Conservation (phyloP, 495 filamentous ascomycete genomes). For the Geopyxis carbonaria region DNA sequence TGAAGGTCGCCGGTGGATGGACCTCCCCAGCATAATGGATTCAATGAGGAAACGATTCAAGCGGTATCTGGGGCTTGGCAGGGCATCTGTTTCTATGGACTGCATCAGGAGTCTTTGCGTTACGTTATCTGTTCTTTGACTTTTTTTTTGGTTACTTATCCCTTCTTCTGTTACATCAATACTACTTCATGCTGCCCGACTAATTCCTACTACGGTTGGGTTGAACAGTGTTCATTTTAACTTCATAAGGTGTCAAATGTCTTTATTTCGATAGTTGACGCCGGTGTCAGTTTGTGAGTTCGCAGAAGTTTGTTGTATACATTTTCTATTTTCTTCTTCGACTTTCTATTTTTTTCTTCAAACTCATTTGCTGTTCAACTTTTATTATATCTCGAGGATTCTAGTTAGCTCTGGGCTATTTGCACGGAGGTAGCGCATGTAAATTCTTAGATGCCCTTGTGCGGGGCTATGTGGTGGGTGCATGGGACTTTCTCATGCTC, state of each 20-base stretch:
- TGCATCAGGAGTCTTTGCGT: constrained; percentile 19
- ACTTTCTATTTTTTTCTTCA: too few relatives aligned
- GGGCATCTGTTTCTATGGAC: constrained; percentile 10
- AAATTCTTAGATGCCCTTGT: too few relatives aligned
- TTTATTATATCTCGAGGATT: too few relatives aligned
- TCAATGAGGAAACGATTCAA: constrained; percentile 5
- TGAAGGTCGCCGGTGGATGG: constrained; percentile 94
- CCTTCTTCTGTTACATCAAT: constrained; percentile 2
- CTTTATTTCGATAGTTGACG: too few relatives aligned
- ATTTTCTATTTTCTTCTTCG: background rate
- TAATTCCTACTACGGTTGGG: constrained; percentile 2
- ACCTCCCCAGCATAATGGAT: constrained; percentile 38
- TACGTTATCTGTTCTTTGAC: constrained; percentile 18
- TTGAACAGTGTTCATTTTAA: background rate
- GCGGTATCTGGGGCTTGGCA: constrained; percentile 3
- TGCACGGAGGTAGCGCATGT: too few relatives aligned
- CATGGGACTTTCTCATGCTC: too few relatives aligned
- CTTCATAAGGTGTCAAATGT: too few relatives aligned
- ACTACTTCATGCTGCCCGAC: background rate
- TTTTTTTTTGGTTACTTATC: constrained; percentile 12
- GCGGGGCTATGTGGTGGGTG: too few relatives aligned
- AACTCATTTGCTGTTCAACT: too few relatives aligned
- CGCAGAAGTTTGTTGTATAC: background rate
- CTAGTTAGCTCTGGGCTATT: too few relatives aligned
- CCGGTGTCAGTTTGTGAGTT: too few relatives aligned